Evolutionary conservation across 306 rosid species (phyloP), one percentile per base, ranked within the genome.

Genomic region (Trifolium dubium): DNA sequence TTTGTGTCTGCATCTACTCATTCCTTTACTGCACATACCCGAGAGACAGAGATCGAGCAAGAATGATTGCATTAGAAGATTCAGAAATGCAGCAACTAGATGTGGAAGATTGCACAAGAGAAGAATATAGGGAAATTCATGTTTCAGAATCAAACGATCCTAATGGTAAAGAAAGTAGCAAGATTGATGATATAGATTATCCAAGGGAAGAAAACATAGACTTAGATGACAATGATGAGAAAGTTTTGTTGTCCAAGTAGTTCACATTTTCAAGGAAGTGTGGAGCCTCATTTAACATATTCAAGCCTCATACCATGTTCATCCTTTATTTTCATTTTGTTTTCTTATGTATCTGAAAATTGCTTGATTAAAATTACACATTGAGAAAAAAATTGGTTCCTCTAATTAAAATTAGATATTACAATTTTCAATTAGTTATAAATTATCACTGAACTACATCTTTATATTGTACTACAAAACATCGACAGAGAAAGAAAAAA

Each of bases 21-120:
- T 89, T 90, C 79, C 92, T 93, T 19, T 89, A 89, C 54, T 82
- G 81, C 81, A 86, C 97, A 0, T 92, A 88, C 71, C 93, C 97
- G 8, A 88, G 90, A 82, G 97, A 92, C 77, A 82, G 97, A 39
- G 91, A 89, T 6, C 84, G 90, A n/a, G 96, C 93, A 0, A 79
- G 86, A 80, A 88, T 89, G 91, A 76, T 80, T 3, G 65, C 89
- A 30, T 69, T 92, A 7, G 47, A 58, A 8, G 88, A 83, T 68
- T 84, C 89, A 8, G 94, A 89, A 77, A 82, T 91, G 88, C 81
- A 80, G 29, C 85, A 74, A 28, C 71, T 82, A n/a, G 85, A 81
- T 59, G 34, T 69, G 12, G 83, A 74, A 39, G 49, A 60, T 75
- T 28, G 64, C 69, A 70, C 79, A 53, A 81, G 74, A 72, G 67